Conservation (phyloP, 345 rosid species). For the Salix purpurea region DNA sequence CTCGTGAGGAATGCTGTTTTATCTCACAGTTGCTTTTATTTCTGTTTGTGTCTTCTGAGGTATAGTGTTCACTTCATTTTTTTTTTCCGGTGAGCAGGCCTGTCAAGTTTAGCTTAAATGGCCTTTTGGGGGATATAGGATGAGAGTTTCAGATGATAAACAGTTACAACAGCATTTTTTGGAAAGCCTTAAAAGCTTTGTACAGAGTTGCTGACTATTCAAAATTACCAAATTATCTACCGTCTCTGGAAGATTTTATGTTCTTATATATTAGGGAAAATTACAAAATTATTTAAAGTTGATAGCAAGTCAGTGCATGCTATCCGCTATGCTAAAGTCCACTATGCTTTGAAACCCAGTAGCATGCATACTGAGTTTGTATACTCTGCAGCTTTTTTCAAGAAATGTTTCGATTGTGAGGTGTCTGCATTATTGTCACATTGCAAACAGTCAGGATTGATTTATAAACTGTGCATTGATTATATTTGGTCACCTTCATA, state of each 20-base stretch:
- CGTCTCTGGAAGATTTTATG: not conserved
- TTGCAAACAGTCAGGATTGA: no score
- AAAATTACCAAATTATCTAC: not conserved
- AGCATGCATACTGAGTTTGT: no score
- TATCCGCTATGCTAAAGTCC: not conserved
- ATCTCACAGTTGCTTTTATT: no score
- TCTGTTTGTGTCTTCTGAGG: slow-evolving; percentile 53
- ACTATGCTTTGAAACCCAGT: not conserved
- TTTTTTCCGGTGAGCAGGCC: not conserved
- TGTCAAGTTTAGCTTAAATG: not conserved
- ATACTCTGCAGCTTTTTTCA: no score
- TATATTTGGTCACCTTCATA: not conserved
- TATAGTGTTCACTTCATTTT: slow-evolving; percentile 6
- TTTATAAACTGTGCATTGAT: not conserved
- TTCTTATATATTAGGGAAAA: not conserved
- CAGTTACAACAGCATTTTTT: not conserved
- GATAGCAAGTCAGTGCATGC: not conserved
- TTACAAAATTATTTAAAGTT: not conserved
- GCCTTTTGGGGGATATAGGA: not conserved
- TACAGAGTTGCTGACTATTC: not conserved
- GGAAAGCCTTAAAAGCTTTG: not conserved
- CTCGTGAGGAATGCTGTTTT: no score
- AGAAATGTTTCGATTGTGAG: no score
- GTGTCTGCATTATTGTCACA: no score
- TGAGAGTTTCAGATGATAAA: not conserved